Evolutionary conservation across 768 basidiomycete genomes (phyloP), one percentile per base, ranked within the genome.

Genomic region (Tylopilus rubrobrunneus): DNA sequence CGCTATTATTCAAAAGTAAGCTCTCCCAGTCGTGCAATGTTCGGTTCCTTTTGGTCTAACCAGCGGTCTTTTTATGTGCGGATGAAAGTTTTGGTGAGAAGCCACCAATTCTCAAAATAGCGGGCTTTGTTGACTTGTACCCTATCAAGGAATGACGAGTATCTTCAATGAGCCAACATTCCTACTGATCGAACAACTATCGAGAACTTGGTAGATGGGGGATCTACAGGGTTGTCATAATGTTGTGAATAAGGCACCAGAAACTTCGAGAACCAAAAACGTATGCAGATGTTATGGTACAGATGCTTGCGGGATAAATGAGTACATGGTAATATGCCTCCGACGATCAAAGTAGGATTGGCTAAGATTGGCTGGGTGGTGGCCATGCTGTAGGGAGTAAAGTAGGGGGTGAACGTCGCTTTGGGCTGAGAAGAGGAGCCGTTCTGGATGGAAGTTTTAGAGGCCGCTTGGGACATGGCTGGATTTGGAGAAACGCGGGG

Each of bases 1-100:
- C 76, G 96, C 50, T 95, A 98, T 76, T 92, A 94, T 69, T 95
- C 92, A 50, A 97, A 95, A 81, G 90, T 91, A 56, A 45, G 62
- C 29, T 23, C 14, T 72, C 62, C 61, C 63, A n/a, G 9, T 15
- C 42, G 4, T 3, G 40, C 33, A 9, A 15, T n/a, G 25, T 25
- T 25, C 12, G 4, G 15, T 28, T 17, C 41, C n/a, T 29, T 25
- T 8, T 21, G 11, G 7, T 47, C 33, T 57, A 36, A 57, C 45
- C 1, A 21, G n/a, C n/a, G 40, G 29, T 28, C 7, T 45, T 17
- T 25, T 11, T 31, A 1, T 44, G 7, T 36, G 49, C n/a, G 51
- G 12, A 39, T 7, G 8, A 23, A 19, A 81, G 73, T 83, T 83
- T 65, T 83, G 81, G 81, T 81, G 50, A 52, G 76, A 11, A 37